Percentiles rank a stretch among this genome's conserved stretches.
These are phyloP conservation scores for Jackrogersella minutella DNA, from an alignment of 495 filamentous ascomycete species.

Conservation along the genomic window DNA sequence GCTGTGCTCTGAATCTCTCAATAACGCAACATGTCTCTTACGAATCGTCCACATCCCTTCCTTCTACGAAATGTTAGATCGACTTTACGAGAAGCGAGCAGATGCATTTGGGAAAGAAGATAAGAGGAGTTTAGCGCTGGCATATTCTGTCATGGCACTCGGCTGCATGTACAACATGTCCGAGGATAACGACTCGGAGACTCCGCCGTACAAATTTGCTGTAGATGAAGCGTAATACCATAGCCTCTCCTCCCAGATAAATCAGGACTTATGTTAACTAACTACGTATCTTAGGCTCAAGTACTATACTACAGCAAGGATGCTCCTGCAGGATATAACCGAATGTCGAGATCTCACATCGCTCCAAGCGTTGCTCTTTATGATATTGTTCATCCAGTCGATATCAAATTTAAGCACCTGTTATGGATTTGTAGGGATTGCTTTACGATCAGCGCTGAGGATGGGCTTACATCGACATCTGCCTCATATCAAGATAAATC, in stretches of 20 bases:
- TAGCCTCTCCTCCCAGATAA: neutral
- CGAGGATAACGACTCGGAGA: slow-evolving; percentile 46
- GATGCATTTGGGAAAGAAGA: slow-evolving; percentile 78
- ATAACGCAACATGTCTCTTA: slow-evolving; percentile 84
- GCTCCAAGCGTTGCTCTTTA: slow-evolving; percentile 87
- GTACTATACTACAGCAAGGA: slow-evolving; percentile 80
- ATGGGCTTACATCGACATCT: slow-evolving; percentile 89
- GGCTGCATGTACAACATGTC: slow-evolving; percentile 81
- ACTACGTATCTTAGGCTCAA: slow-evolving; percentile 66
- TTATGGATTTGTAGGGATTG: slow-evolving; percentile 92
- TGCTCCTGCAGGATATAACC: slow-evolving; percentile 83
- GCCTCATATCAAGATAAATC: slow-evolving; percentile 72
- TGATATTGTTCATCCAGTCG: slow-evolving; percentile 91
- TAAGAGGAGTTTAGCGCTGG: slow-evolving; percentile 79
- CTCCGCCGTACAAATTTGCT: slow-evolving; percentile 67
- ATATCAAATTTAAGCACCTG: slow-evolving; percentile 92
- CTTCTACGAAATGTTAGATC: slow-evolving; percentile 80
- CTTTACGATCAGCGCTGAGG: slow-evolving; percentile 81
- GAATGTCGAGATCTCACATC: slow-evolving; percentile 88
- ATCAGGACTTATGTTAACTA: neutral
- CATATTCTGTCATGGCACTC: slow-evolving; percentile 85
- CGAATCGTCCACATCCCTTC: slow-evolving; percentile 88
- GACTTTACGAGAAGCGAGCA: slow-evolving; percentile 75
- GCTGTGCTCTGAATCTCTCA: slow-evolving; percentile 79
- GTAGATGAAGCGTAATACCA: slow-evolving; percentile 78